A percentile compares a stretch with the other conserved stretches of the same genome.
These are phyloP conservation scores for Zalaria obscura DNA, from an alignment of 2,329 filamentous ascomycete species.

Conservation along the genomic window DNA sequence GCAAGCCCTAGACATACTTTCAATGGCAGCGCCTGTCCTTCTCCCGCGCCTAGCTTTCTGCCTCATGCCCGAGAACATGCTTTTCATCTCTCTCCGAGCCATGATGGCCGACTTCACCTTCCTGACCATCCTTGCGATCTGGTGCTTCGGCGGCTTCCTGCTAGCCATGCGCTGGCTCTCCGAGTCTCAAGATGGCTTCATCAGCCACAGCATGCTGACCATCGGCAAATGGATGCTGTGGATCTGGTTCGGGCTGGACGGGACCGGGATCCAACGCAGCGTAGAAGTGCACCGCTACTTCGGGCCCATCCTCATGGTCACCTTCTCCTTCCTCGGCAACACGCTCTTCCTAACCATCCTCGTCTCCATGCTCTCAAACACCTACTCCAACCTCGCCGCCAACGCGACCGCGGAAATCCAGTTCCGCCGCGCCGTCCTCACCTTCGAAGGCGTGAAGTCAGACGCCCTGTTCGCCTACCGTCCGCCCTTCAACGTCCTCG, in stretches of 20 bases:
- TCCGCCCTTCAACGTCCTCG: constrained; percentile 71
- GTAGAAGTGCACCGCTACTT: constrained; percentile 66
- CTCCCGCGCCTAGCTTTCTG: constrained; percentile 73
- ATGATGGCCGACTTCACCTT: constrained; percentile 83
- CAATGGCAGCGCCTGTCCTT: constrained; percentile 63
- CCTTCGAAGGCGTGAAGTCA: constrained; percentile 72
- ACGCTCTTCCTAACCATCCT: constrained; percentile 80
- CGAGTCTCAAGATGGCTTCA: constrained; percentile 34
- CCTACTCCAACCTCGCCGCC: constrained; percentile 61
- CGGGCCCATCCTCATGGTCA: constrained; percentile 65
- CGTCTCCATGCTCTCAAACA: constrained; percentile 75
- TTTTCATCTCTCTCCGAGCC: constrained; percentile 65
- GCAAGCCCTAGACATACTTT: constrained; percentile 65
- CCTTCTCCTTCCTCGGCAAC: constrained; percentile 75
- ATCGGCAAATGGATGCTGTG: constrained; percentile 87
- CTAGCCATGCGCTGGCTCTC: constrained; percentile 68
- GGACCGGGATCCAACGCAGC: constrained; percentile 40
- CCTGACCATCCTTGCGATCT: constrained; percentile 58
- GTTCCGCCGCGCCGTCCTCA: constrained; percentile 66
- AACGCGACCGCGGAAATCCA: constrained; percentile 75
- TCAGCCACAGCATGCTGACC: constrained; percentile 37
- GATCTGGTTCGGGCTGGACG: constrained; percentile 84
- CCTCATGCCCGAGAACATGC: constrained; percentile 67
- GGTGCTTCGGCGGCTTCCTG: constrained; percentile 75
- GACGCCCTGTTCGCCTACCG: constrained; percentile 74